Percentiles rank a stretch among this genome's conserved stretches.
phyloP scores from a whole-genome alignment of 192 early-diverging fungal genomes.

The Podila verticillata region DNA sequence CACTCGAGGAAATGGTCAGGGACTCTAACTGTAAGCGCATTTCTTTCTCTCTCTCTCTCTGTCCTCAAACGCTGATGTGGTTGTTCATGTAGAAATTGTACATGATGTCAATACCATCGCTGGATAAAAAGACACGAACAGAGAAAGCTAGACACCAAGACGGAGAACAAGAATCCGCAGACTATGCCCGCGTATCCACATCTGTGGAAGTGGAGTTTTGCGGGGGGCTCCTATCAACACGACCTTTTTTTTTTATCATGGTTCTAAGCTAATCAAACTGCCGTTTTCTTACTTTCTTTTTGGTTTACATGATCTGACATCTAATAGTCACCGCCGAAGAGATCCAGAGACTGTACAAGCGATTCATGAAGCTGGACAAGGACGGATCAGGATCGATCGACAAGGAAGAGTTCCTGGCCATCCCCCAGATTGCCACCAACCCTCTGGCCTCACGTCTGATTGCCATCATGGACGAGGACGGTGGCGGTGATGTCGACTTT shows the following conservation, averaged over 20 bases:
- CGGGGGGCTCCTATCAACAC: no score
- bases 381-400: conserved; percentile 96
- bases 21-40: conserved; percentile 76
- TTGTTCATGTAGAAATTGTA: neutral
- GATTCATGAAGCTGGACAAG: conserved; percentile 98
- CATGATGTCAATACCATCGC: neutral
- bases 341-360: conserved; percentile 98
- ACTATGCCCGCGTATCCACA: no score
- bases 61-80: neutral
- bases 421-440: conserved; percentile 98
- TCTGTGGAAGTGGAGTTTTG: no score
- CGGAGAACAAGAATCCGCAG: no score
- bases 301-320: neutral
- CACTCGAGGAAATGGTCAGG: conserved; percentile 81
- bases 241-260: no score
- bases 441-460: conserved; percentile 95
- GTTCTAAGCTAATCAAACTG: neutral
- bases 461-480: conserved; percentile 98
- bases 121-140: no score
- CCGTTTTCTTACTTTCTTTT: neutral
- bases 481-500: conserved; percentile 98
- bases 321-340: conserved; percentile 86
- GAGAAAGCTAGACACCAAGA: no score
- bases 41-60: neutral
- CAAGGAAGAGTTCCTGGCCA: conserved; percentile 95